Evolutionary conservation across 1,139 yeast genomes (phyloP).

Genomic region (Pichia sp.): DNA sequence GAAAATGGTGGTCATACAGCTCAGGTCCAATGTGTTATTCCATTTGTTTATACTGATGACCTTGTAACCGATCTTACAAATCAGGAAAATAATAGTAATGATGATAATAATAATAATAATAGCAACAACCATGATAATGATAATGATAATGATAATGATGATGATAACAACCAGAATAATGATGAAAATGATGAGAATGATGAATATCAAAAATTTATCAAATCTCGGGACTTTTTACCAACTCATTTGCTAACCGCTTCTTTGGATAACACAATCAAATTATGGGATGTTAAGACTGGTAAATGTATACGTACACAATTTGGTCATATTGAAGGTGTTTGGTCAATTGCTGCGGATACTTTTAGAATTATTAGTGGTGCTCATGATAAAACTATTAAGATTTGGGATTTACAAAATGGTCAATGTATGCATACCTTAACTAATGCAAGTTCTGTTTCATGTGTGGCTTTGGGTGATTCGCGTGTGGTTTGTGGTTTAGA

Average conservation of each 20-base stretch:
- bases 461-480: slow-evolving; percentile 87
- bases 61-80: slow-evolving; percentile 37
- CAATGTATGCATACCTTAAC: slow-evolving; percentile 89
- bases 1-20: slow-evolving; percentile 69
- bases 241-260: slow-evolving; percentile 85
- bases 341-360: slow-evolving; percentile 94
- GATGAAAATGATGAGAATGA: slow-evolving; percentile 1
- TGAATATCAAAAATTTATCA: slow-evolving; percentile 12
- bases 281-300: slow-evolving; percentile 88
- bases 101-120: slow-evolving; percentile 6
- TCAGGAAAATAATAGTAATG: slow-evolving; percentile 20
- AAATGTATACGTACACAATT: slow-evolving; percentile 87
- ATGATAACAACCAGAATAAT: slow-evolving; percentile 22
- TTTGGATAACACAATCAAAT: slow-evolving; percentile 84
- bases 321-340: slow-evolving; percentile 96
- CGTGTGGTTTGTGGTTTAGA: slow-evolving; percentile 88
- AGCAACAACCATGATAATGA: neutral
- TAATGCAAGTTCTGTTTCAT: slow-evolving; percentile 69
- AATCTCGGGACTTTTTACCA: slow-evolving; percentile 38
- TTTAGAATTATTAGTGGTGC: slow-evolving; percentile 92
- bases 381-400: slow-evolving; percentile 82
- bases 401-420: slow-evolving; percentile 95
- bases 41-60: slow-evolving; percentile 59
- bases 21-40: slow-evolving; percentile 86
- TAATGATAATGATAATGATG: slow-evolving; percentile 28